A percentile compares a stretch with the other conserved stretches of the same genome.
Conservation (phyloP, 305 asterid genomes). For the Withania somnifera region DNA sequence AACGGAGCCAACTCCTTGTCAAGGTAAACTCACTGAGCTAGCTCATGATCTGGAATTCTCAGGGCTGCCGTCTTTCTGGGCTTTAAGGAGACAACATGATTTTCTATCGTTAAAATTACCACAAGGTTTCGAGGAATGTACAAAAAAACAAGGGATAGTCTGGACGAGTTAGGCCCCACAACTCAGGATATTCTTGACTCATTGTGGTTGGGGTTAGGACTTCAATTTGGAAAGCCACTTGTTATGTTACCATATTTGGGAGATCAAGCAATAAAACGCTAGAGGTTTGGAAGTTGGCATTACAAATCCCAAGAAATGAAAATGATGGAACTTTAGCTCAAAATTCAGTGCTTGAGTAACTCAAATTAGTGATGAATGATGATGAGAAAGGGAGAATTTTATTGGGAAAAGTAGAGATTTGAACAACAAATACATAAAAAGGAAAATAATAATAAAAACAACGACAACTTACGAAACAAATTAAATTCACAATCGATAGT, state of each 20-base stretch:
- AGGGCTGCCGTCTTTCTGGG: slow-evolving; percentile 41
- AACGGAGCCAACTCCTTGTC: slow-evolving; percentile 18
- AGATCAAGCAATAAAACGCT: slow-evolving; percentile 45
- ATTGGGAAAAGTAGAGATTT: slow-evolving; percentile 17
- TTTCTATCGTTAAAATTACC: slow-evolving; percentile 16
- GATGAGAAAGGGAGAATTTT: slow-evolving; percentile 16
- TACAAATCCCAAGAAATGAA: slow-evolving; percentile 29
- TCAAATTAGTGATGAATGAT: slow-evolving; percentile 29
- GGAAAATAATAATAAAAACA: no score
- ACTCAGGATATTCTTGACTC: slow-evolving; percentile 30
- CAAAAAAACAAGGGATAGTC: slow-evolving; percentile 28
- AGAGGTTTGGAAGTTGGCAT: slow-evolving; percentile 28
- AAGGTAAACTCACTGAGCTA: slow-evolving; percentile 30
- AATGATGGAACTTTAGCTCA: slow-evolving; percentile 33
- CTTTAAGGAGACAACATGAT: slow-evolving; percentile 7
- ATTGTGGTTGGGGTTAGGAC: slow-evolving; percentile 44
- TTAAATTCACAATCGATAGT: no score
- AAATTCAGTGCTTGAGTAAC: slow-evolving; percentile 24
- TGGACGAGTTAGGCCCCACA: slow-evolving; percentile 51
- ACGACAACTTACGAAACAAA: no score
- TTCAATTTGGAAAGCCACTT: slow-evolving; percentile 24
- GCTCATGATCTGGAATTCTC: slow-evolving; percentile 41
- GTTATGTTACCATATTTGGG: slow-evolving; percentile 29
- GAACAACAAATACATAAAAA: slow-evolving; percentile 18
- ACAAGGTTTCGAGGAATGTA: slow-evolving; percentile 39